A percentile compares a stretch with the other conserved stretches of the same genome.
phyloP scores from a whole-genome alignment of 1,284 basidiomycete species.

The Coniophora puteana region DNA sequence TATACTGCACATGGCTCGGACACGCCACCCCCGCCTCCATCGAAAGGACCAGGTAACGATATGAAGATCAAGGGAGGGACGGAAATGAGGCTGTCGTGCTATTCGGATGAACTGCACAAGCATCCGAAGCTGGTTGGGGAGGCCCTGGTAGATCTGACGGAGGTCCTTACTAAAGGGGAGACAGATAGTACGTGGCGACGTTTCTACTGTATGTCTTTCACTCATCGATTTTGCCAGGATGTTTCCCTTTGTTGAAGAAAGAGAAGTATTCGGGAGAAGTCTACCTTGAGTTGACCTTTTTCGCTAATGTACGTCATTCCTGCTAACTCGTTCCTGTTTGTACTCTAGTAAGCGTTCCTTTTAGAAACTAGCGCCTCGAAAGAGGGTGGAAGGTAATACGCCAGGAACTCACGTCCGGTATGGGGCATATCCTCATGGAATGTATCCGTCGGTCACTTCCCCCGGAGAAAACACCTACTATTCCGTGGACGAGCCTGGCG shows the following conservation, averaged over 20 bases:
- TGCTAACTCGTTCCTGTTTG: no score
- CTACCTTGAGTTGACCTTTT: constrained; percentile 89
- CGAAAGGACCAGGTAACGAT: constrained; percentile 37
- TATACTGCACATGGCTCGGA: constrained; percentile 42
- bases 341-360: no score
- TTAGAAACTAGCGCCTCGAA: no score
- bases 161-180: constrained; percentile 87
- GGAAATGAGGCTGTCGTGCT: constrained; percentile 77
- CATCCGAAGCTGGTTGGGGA: constrained; percentile 94
- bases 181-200: constrained; percentile 91
- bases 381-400: no score
- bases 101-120: constrained; percentile 90
- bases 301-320: constrained; percentile 82
- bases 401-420: no score
- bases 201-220: no score
- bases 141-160: constrained; percentile 77
- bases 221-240: no score
- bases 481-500: no score
- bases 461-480: no score
- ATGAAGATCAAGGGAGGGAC: constrained; percentile 66
- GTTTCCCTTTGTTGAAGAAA: constrained; percentile 83
- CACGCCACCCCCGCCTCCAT: constrained; percentile 53
- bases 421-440: no score
- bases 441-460: no score
- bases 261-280: constrained; percentile 88